Evolutionary conservation across 2,329 filamentous ascomycete species (phyloP).

Genomic region (Trichoderma pleuroti): DNA sequence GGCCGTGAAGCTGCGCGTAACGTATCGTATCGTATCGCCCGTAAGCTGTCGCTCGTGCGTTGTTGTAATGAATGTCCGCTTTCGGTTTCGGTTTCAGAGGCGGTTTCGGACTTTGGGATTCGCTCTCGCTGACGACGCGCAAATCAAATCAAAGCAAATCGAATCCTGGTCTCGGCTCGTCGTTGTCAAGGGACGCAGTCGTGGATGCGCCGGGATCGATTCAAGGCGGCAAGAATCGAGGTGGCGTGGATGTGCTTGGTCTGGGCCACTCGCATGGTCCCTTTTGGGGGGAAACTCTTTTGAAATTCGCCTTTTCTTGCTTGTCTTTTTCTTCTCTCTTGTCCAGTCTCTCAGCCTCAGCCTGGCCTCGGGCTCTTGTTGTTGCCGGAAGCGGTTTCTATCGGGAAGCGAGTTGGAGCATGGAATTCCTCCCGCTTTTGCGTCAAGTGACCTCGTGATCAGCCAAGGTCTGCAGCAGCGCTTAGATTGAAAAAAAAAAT

Average conservation of each 20-base stretch:
- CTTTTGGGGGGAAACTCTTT: neutral
- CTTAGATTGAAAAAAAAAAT: neutral
- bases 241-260: neutral
- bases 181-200: slow-evolving; percentile 14
- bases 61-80: neutral
- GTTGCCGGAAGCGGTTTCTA: slow-evolving; percentile 9
- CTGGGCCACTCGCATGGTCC: slow-evolving; percentile 16
- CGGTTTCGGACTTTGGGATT: neutral
- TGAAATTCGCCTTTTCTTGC: neutral
- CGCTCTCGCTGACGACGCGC: neutral
- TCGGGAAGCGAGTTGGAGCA: neutral
- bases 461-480: slow-evolving; percentile 5
- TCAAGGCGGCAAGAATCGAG: slow-evolving; percentile 8
- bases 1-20: neutral
- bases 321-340: neutral
- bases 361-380: too few relatives aligned
- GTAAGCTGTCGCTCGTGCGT: neutral
- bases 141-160: neutral
- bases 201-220: slow-evolving; percentile 17
- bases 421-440: neutral
- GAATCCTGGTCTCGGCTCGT: neutral
- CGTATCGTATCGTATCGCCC: neutral
- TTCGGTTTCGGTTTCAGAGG: neutral
- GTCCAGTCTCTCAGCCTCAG: neutral
- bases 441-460: slow-evolving; percentile 10